Conservation (phyloP, 768 basidiomycete genomes). For the Collybia sp. region DNA sequence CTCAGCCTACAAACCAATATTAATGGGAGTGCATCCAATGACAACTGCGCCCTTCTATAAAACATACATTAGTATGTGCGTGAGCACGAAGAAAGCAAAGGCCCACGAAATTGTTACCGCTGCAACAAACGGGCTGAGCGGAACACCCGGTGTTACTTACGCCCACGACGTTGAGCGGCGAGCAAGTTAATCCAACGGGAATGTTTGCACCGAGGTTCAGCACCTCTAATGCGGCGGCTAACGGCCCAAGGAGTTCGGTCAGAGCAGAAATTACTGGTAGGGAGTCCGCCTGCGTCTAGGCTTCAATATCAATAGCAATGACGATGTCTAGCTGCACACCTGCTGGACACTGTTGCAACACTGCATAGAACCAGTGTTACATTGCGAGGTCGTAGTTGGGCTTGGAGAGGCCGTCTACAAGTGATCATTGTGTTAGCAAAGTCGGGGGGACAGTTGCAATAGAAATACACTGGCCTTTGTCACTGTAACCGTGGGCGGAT, state of each 20-base stretch:
- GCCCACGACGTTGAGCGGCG: not conserved
- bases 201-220: not conserved
- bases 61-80: not conserved
- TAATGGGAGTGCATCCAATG: slow-evolving; percentile 13
- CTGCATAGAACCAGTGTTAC: slow-evolving; percentile 5
- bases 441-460: not conserved
- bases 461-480: not conserved
- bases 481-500: slow-evolving; percentile 1
- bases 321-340: not conserved
- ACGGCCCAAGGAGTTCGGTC: too few species aligned
- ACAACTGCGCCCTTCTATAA: slow-evolving; percentile 9
- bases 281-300: slow-evolving; percentile 3
- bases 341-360: slow-evolving; percentile 7
- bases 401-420: not conserved
- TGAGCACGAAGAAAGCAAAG: not conserved
- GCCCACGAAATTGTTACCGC: slow-evolving; percentile 11
- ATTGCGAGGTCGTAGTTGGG: not conserved
- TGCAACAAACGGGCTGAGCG: slow-evolving; percentile 13
- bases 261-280: too few species aligned
- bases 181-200: not conserved
- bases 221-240: not conserved
- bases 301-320: not conserved
- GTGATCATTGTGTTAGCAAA: not conserved
- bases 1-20: slow-evolving; percentile 1
- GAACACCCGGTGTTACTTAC: not conserved